A percentile compares a stretch with the other conserved stretches of the same genome.
These are phyloP conservation scores for Termitomyces sp. DNA, from an alignment of 768 basidiomycete species.

Conservation along the genomic window DNA sequence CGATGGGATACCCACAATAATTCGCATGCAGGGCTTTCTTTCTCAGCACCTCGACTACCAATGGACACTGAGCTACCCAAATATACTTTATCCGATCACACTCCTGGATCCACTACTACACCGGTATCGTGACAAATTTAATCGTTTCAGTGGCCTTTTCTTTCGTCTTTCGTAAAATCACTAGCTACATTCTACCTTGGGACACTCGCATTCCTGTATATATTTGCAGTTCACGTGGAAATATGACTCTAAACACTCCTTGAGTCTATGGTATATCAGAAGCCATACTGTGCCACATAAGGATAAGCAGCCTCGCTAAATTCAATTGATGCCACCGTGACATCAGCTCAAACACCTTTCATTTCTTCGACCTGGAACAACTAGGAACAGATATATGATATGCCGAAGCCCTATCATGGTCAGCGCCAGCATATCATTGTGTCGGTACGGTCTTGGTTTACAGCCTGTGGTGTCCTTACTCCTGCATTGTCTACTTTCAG, in stretches of 20 bases:
- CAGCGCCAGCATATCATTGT: conserved; percentile 68
- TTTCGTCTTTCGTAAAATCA: neutral
- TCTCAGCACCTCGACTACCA: neutral
- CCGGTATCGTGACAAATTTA: neutral
- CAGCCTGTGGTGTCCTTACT: conserved; percentile 2
- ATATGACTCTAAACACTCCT: no score
- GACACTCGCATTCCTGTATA: neutral
- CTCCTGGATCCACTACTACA: neutral
- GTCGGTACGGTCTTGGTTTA: conserved; percentile 33
- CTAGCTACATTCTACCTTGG: neutral
- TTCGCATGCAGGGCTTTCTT: conserved; percentile 1
- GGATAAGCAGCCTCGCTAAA: conserved; percentile 6
- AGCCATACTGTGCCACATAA: neutral
- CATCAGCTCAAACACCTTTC: neutral
- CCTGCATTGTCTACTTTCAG: conserved; percentile 27
- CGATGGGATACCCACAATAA: neutral
- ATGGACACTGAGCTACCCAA: conserved; percentile 13
- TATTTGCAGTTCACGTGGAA: neutral
- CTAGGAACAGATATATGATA: conserved; percentile 32
- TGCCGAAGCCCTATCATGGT: conserved; percentile 58
- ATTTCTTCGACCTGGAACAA: neutral
- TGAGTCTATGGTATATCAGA: no score
- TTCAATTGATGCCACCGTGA: neutral
- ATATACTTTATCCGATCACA: conserved; percentile 12
- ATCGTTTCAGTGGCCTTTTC: no score